phyloP scores from a whole-genome alignment of 1,284 basidiomycete genomes.

The Tylopilus orsonianus region DNA sequence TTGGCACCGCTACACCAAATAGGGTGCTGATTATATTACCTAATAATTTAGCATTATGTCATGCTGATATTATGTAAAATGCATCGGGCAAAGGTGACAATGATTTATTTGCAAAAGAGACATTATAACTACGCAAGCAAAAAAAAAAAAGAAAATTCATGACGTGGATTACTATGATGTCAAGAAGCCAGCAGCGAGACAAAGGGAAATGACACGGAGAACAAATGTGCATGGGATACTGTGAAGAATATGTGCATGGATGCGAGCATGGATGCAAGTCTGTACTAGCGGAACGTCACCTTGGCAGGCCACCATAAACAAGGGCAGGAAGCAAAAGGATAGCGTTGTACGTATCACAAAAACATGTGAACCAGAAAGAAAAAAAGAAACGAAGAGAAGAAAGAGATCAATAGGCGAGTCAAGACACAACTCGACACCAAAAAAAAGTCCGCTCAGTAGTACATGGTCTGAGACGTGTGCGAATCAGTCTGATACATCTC shows the following conservation, averaged over 20 bases:
- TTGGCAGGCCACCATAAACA: slow-evolving; percentile 13
- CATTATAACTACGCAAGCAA: slow-evolving; percentile 19
- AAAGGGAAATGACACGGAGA: slow-evolving; percentile 2
- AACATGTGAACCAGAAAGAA: slow-evolving; percentile 23
- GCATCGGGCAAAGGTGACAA: too few species aligned
- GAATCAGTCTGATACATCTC: slow-evolving; percentile 61
- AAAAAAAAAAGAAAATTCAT: slow-evolving; percentile 3
- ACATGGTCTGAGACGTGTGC: slow-evolving; percentile 52
- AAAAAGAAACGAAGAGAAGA: slow-evolving; percentile 15
- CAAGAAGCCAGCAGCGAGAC: slow-evolving; percentile 12
- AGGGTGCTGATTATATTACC: neutral
- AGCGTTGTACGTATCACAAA: slow-evolving; percentile 27
- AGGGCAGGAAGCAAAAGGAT: slow-evolving; percentile 12
- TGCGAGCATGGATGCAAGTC: slow-evolving; percentile 22
- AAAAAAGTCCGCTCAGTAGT: slow-evolving; percentile 47
- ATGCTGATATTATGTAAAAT: too few species aligned
- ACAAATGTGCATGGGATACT: slow-evolving; percentile 21
- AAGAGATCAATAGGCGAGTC: slow-evolving; percentile 12
- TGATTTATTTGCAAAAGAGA: slow-evolving; percentile 18
- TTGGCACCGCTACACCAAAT: slow-evolving; percentile 5
- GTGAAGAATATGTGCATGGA: slow-evolving; percentile 26
- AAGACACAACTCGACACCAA: slow-evolving; percentile 8
- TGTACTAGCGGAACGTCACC: slow-evolving; percentile 29
- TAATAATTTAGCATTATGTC: neutral
- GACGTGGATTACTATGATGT: slow-evolving; percentile 7